Percentiles rank a stretch among this genome's conserved stretches.
Conservation (phyloP, 2,329 filamentous ascomycete species). For the Zasmidium angulare region DNA sequence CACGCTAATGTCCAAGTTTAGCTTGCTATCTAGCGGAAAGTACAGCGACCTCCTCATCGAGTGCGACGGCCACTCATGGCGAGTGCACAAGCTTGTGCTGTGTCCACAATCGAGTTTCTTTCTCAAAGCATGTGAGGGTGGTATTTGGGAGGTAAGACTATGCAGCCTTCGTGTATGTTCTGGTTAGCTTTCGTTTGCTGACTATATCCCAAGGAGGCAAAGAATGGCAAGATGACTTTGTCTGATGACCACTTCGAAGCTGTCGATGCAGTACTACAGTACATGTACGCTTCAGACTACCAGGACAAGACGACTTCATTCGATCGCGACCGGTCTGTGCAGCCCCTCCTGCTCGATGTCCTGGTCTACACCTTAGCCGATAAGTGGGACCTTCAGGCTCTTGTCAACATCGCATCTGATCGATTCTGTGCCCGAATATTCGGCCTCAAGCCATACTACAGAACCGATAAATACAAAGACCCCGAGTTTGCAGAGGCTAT, state of each 20-base stretch:
- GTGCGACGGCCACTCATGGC: not conserved
- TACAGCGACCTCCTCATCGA: not conserved
- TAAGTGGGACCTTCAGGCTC: not conserved
- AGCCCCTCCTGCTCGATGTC: not conserved
- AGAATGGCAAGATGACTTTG: not conserved
- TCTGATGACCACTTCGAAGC: not conserved
- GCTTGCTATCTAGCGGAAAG: not conserved
- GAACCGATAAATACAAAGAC: too few relatives aligned
- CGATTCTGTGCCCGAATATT: not conserved
- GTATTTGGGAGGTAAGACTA: not conserved
- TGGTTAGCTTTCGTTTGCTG: too few relatives aligned
- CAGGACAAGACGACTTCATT: not conserved
- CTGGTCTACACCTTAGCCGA: not conserved
- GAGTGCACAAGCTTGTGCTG: not conserved
- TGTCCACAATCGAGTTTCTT: not conserved
- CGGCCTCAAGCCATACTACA: not conserved
- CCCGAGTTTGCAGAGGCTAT: not conserved
- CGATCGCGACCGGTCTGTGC: not conserved
- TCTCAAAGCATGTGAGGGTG: not conserved
- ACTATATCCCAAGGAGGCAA: too few relatives aligned
- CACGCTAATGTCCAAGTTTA: not conserved
- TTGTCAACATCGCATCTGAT: not conserved
- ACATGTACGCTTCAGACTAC: not conserved
- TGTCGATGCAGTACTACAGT: not conserved
- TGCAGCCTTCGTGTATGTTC: too few relatives aligned